Conservation (phyloP, 352 stramenopile genomes). For the Globisporangium rhizosaccharum region DNA sequence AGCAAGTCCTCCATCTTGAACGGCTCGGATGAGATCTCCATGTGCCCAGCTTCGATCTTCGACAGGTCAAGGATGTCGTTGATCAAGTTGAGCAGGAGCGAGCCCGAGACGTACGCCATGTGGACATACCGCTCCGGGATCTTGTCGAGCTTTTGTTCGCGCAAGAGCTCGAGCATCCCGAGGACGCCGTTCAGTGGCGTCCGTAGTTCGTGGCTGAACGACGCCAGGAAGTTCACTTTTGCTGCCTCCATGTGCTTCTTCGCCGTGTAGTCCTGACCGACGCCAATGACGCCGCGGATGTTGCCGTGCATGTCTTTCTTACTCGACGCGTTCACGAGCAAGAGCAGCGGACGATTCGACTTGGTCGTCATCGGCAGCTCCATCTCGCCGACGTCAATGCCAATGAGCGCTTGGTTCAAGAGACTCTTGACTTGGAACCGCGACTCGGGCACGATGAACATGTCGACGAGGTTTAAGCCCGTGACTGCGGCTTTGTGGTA, state of each 20-base stretch:
- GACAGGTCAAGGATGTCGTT: constrained; percentile 88
- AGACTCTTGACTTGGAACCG: constrained; percentile 40
- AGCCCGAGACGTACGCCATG: constrained; percentile 66
- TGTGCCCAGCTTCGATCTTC: constrained; percentile 89
- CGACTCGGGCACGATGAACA: constrained; percentile 57
- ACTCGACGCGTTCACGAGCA: constrained; percentile 64
- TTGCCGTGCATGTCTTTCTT: constrained; percentile 85
- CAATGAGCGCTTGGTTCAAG: constrained; percentile 62
- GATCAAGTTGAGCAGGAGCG: constrained; percentile 62
- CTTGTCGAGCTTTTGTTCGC: constrained; percentile 45
- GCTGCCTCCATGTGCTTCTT: constrained; percentile 69
- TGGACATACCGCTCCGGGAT: constrained; percentile 57
- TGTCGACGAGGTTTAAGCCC: constrained; percentile 51
- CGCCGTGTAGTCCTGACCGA: constrained; percentile 87
- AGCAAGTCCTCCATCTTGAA: constrained; percentile 67
- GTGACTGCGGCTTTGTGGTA: constrained; percentile 57
- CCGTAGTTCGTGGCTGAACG: constrained; percentile 58
- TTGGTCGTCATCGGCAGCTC: constrained; percentile 62
- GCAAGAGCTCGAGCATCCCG: constrained; percentile 69
- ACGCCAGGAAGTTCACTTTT: constrained; percentile 63
- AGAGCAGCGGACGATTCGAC: constrained; percentile 28
- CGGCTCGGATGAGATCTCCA: constrained; percentile 73
- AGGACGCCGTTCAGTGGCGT: constrained; percentile 78
- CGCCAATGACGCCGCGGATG: constrained; percentile 83
- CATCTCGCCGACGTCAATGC: constrained; percentile 67